Percentiles rank a stretch among this genome's conserved stretches.
Evolutionary conservation across 495 filamentous ascomycete genomes (phyloP).

Genomic region (Penicillium canariense): DNA sequence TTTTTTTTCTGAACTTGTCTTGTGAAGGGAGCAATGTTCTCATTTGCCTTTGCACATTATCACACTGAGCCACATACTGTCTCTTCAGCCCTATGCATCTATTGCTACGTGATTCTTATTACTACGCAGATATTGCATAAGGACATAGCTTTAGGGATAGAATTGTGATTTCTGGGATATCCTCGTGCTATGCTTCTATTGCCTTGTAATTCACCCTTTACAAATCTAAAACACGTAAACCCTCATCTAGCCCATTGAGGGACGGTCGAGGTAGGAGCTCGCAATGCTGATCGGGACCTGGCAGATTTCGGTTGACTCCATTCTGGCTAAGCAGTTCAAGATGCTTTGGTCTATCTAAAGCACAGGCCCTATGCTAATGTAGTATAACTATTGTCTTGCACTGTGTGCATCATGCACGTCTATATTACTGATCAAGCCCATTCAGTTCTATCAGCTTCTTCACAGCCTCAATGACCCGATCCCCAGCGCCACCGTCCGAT

Average conservation of each 20-base stretch:
- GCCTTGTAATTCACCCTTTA: no score
- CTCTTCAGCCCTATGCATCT: conserved; percentile 13
- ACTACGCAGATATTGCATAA: conserved; percentile 16
- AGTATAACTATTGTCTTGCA: no score
- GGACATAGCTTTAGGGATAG: conserved; percentile 17
- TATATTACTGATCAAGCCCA: conserved; percentile 67
- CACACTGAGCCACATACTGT: conserved; percentile 11
- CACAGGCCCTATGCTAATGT: no score
- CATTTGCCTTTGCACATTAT: background rate
- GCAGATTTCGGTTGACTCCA: no score
- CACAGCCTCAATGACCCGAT: conserved; percentile 72
- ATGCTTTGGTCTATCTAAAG: background rate
- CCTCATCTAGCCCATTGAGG: no score
- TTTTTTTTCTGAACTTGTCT: background rate
- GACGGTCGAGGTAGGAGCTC: no score
- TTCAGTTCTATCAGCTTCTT: conserved; percentile 81
- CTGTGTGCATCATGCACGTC: background rate
- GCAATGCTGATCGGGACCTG: no score
- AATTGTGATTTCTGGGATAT: background rate
- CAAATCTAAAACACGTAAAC: no score
- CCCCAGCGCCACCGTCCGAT: conserved; percentile 33
- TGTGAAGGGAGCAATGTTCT: background rate
- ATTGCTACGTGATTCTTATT: conserved; percentile 20
- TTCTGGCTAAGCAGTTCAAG: background rate
- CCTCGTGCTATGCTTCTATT: background rate